These are phyloP conservation scores for Vanrija sp. DNA, from an alignment of 1,284 basidiomycete species.

Conservation along the genomic window DNA sequence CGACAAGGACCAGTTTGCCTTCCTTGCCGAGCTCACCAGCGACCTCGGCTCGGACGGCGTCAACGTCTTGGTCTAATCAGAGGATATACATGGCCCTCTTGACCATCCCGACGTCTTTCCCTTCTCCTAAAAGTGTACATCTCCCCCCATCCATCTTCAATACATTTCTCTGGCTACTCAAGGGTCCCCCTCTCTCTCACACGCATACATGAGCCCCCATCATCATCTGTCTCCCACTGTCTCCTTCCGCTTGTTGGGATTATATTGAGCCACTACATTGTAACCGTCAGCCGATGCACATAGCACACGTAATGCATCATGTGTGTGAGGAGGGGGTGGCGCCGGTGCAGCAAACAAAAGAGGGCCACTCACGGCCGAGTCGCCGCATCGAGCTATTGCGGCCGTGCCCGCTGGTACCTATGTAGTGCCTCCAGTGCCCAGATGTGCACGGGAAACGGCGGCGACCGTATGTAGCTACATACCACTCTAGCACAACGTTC, in stretches of 20 bases:
- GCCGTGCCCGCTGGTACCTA: no score
- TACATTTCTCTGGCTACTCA: neutral
- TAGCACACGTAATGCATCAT: no score
- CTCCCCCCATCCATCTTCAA: neutral
- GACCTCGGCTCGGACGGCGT: neutral
- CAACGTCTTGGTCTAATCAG: conserved; percentile 4
- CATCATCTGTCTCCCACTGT: neutral
- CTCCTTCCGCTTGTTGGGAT: neutral
- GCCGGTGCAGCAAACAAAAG: no score
- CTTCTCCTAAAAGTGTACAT: no score
- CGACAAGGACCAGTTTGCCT: conserved; percentile 16
- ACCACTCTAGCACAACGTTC: no score
- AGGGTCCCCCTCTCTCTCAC: neutral
- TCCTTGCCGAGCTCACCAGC: conserved; percentile 11
- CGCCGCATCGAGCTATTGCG: no score
- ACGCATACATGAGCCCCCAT: neutral
- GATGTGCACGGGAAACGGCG: no score
- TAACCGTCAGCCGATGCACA: neutral
- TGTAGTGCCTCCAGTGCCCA: no score
- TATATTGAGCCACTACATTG: neutral
- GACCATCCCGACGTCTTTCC: neutral
- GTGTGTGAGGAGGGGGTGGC: no score
- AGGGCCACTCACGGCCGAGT: no score
- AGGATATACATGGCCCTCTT: no score
- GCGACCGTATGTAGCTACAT: no score